Conservation (phyloP, 1,284 basidiomycete species). For the Marasmius sp. region DNA sequence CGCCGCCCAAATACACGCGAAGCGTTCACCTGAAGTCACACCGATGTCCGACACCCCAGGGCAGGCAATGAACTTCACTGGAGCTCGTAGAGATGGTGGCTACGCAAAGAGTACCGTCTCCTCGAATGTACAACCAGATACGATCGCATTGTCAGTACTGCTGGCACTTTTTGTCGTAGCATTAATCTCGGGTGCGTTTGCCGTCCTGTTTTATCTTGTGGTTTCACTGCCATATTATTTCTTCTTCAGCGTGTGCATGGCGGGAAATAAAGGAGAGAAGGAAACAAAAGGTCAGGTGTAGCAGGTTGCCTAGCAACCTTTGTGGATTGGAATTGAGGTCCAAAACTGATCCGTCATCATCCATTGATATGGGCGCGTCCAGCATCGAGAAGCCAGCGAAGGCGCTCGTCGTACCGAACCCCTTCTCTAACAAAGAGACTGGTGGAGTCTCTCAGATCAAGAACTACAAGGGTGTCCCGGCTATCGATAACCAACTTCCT, state of each 20-base stretch:
- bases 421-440: slow-evolving; percentile 21
- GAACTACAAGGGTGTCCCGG: slow-evolving; percentile 17
- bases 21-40: background rate
- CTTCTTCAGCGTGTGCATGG: background rate
- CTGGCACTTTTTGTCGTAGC: slow-evolving; percentile 16
- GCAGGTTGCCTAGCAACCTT: background rate
- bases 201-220: background rate
- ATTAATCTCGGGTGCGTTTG: slow-evolving; percentile 21
- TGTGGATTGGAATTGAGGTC: background rate
- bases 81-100: background rate
- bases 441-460: slow-evolving; percentile 44
- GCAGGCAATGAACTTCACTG: background rate
- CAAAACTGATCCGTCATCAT: background rate
- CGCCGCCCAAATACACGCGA: background rate
- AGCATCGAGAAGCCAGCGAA: slow-evolving; percentile 29
- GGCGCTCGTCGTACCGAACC: slow-evolving; percentile 23
- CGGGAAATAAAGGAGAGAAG: background rate
- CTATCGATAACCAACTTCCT: slow-evolving; percentile 8
- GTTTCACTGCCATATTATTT: too few relatives aligned
- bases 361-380: background rate
- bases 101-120: slow-evolving; percentile 6
- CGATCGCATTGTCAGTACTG: slow-evolving; percentile 19
- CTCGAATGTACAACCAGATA: slow-evolving; percentile 17
- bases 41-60: background rate
- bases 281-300: background rate